Base-by-base conservation (phyloP, 108 stramenopile species). In the Epipyxis sp. region DNA sequence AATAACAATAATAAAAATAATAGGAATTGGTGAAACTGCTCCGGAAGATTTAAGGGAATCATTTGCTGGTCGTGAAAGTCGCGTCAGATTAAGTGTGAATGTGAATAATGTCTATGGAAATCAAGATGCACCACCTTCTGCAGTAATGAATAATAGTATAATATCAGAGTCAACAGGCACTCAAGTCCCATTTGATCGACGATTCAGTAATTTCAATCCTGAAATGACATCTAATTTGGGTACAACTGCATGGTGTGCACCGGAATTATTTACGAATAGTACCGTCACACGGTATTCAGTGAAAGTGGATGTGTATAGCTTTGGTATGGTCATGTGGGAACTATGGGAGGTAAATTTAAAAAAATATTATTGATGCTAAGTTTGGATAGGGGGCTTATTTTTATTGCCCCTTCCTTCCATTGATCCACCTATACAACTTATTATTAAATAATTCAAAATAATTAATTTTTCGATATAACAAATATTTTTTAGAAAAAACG, bases 321-420 rank as follows among this genome's bases (percentile, higher is more conserved):
- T 76, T 42, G 83, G 83, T 1, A 81, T 84, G 27, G 77, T 84
- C 1, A 41, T 84, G 71, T 84, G 83, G 83, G 80, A 84, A 59
- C 44, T 84, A 0, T 83, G 79, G 79, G 82, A 83, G n/a, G n/a
- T n/a, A n/a, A n/a, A n/a, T n/a, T n/a, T n/a, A n/a, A n/a, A n/a
- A n/a, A n/a, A n/a, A n/a, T n/a, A n/a, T n/a, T n/a, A n/a, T n/a
- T n/a, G n/a, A n/a, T n/a, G n/a, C n/a, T n/a, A n/a, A n/a, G n/a
- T n/a, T n/a, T n/a, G n/a, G n/a, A n/a, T n/a, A n/a, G n/a, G n/a
- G n/a, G n/a, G n/a, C n/a, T n/a, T n/a, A n/a, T n/a, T n/a, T n/a
- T n/a, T n/a, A n/a, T n/a, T n/a, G n/a, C n/a, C n/a, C n/a, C n/a
- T n/a, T n/a, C n/a, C n/a, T n/a, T n/a, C n/a, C n/a, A n/a, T n/a